These are phyloP conservation scores for Candida mesenterica DNA, from an alignment of 1,139 yeast species.

Conservation along the genomic window DNA sequence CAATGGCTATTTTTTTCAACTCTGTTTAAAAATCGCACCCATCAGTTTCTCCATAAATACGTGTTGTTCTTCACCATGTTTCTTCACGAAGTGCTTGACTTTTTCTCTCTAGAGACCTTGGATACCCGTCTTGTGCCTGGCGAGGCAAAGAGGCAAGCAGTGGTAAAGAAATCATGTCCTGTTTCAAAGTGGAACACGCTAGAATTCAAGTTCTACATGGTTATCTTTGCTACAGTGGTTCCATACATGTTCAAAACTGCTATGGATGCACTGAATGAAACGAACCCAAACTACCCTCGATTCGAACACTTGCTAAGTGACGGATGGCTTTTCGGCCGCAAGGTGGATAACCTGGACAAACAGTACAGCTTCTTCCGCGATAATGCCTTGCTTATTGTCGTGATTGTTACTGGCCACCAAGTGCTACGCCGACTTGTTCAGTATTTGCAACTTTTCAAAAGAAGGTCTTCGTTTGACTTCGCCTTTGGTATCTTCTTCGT, in stretches of 20 bases:
- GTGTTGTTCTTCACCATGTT: not conserved
- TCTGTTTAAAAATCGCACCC: not conserved
- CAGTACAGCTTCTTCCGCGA: constrained; percentile 89
- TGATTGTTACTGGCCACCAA: constrained; percentile 55
- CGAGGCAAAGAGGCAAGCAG: constrained; percentile 35
- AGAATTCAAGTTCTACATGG: constrained; percentile 69
- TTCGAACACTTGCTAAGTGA: constrained; percentile 60
- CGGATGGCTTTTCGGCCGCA: constrained; percentile 79
- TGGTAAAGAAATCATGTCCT: constrained; percentile 42
- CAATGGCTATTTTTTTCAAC: constrained; percentile 1
- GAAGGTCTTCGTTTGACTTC: constrained; percentile 63
- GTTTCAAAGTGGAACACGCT: constrained; percentile 68
- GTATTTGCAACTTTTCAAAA: constrained; percentile 18
- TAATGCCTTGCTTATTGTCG: constrained; percentile 62
- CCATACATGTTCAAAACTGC: constrained; percentile 85
- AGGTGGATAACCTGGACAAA: constrained; percentile 84
- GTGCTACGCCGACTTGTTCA: constrained; percentile 40
- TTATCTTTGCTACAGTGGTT: constrained; percentile 63
- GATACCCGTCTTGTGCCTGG: constrained; percentile 69
- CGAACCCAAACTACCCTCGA: constrained; percentile 70
- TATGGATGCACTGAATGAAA: constrained; percentile 73
- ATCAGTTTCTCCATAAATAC: too few species aligned
- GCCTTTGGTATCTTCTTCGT: constrained; percentile 69
- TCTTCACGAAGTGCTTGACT: constrained; percentile 23
- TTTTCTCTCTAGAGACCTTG: constrained; percentile 72